These are phyloP conservation scores for Psilocybe subaeruginosa DNA, from an alignment of 768 basidiomycete genomes.

Conservation along the genomic window DNA sequence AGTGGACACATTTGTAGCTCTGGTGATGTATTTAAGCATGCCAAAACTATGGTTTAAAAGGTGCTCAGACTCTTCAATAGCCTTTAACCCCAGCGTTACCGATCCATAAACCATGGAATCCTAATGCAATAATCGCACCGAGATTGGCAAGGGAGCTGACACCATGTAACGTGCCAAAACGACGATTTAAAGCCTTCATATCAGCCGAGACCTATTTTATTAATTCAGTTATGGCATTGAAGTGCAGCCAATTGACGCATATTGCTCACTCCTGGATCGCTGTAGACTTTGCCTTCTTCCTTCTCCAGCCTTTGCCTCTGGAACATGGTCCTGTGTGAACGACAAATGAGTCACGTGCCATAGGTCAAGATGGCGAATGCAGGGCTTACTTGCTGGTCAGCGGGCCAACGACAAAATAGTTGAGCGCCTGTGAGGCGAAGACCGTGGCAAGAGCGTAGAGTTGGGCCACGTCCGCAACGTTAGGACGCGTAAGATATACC, in stretches of 20 bases:
- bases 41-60: background rate
- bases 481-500: conserved; percentile 46
- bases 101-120: conserved; percentile 75
- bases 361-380: background rate
- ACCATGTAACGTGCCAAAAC: conserved; percentile 71
- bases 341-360: background rate
- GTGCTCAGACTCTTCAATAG: conserved; percentile 26
- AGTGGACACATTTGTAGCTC: background rate
- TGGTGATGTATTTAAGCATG: background rate
- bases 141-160: conserved; percentile 72
- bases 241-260: conserved; percentile 22
- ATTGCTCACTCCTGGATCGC: conserved; percentile 60
- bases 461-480: conserved; percentile 64
- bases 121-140: conserved; percentile 56
- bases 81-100: conserved; percentile 55
- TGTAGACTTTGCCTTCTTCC: conserved; percentile 68
- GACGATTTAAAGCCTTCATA: conserved; percentile 71
- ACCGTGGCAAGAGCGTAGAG: conserved; percentile 57
- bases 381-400: conserved; percentile 62
- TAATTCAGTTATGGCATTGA: conserved; percentile 4
- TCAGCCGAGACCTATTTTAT: conserved; percentile 56
- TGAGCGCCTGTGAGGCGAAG: conserved; percentile 53
- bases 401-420: conserved; percentile 74
- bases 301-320: conserved; percentile 75
- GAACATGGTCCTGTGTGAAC: conserved; percentile 65